Evolutionary conservation across 108 stramenopile genomes (phyloP), one percentile per base, ranked within the genome.

Genomic region (Nitzschia inconspicua): DNA sequence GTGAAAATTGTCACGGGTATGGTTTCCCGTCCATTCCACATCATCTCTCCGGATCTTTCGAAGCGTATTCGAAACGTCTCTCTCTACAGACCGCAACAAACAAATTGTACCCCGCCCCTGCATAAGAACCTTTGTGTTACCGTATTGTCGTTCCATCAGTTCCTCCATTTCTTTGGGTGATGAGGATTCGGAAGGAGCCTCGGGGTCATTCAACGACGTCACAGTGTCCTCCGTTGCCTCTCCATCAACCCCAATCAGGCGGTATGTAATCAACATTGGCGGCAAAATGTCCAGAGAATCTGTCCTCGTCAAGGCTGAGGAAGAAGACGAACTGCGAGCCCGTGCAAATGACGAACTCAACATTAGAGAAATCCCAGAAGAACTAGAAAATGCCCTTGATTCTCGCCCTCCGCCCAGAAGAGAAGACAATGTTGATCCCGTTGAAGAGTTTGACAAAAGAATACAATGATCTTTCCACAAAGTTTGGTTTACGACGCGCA

Each of bases 211-310:
- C 28, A 93, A 57, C n/a, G 50, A 47, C 32, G 75, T 75, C 7
- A 91, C 82, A 24, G 77, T 79, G 61, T 93, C 91, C 74, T 93
- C 91, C 5, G 91, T 93, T 0, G 91, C 91, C 62, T 93, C 91
- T 13, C 91, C 91, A 61, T 93, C 91, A 2, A 93, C 91, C 34
- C 91, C 91, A 23, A 81, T 83, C 46, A 89, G 49, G 50, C 85
- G 68, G 65, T 93, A 93, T 9, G 86, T 93, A 2, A 81, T 73
- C 32, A 89, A 71, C 85, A 85, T 83, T 3, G 83, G 78, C 40
- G 88, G 88, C 18, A 89, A 57, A 10, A 62, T 59, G 6, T 72
- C 61, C 29, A 70, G 19, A 23, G 83, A 72, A 1, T 83, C 75
- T 25, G 77, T 69, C 10, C 53, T 75, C 11, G 72, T 73, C n/a